Conservation (phyloP, 2,329 filamentous ascomycete genomes). For the Albophoma yamanashiensis region DNA sequence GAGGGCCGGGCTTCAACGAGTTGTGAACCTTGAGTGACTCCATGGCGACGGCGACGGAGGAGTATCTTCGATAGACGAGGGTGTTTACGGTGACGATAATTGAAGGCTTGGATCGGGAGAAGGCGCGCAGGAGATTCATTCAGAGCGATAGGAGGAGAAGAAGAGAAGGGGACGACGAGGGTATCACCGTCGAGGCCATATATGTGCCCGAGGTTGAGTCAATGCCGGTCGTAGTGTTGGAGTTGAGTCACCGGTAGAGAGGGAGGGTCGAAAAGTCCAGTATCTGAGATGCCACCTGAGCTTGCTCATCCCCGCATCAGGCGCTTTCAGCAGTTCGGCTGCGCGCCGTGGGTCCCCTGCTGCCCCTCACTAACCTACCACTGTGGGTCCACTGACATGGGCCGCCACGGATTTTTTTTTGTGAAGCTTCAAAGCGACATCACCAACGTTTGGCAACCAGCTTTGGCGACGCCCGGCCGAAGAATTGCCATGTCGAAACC, state of each 20-base stretch:
- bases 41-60: slow-evolving; percentile 28
- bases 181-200: slow-evolving; percentile 4
- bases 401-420: neutral
- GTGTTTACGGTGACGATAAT: slow-evolving; percentile 15
- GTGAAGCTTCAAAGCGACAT: neutral
- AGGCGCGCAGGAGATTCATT: slow-evolving; percentile 24
- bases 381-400: neutral
- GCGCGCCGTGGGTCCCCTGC: neutral
- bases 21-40: slow-evolving; percentile 66
- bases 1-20: slow-evolving; percentile 60
- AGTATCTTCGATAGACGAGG: slow-evolving; percentile 22
- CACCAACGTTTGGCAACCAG: neutral
- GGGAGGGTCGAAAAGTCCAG: neutral
- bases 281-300: neutral
- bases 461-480: neutral
- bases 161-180: slow-evolving; percentile 6
- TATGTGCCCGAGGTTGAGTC: neutral
- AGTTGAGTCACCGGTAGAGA: slow-evolving; percentile 6
- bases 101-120: slow-evolving; percentile 15
- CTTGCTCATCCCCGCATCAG: neutral
- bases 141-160: slow-evolving; percentile 12
- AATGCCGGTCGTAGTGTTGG: neutral
- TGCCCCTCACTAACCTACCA: neutral
- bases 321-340: neutral
- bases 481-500: slow-evolving; percentile 22